Conservation (phyloP, 2,329 filamentous ascomycete species). For the Pestalotiopsis sp. region DNA sequence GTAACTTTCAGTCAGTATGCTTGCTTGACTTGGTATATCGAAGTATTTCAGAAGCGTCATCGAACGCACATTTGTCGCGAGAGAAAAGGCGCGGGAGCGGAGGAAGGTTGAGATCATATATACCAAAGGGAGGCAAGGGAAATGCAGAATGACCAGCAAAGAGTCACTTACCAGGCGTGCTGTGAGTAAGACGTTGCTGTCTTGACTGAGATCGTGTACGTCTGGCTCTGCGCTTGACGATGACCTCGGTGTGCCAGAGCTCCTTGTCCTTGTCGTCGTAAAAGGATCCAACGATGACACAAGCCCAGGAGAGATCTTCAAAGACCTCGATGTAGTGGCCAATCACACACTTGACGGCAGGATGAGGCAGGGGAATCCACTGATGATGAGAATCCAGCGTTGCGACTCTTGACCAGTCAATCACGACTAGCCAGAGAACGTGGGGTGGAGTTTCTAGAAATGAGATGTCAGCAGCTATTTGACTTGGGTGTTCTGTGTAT, state of each 20-base stretch:
- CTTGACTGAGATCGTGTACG: background rate
- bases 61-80: background rate
- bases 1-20: background rate
- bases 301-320: constrained; percentile 41
- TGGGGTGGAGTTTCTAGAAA: background rate
- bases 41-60: background rate
- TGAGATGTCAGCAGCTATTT: background rate
- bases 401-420: constrained; percentile 11
- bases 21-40: background rate
- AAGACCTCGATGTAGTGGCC: constrained; percentile 40
- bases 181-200: constrained; percentile 4
- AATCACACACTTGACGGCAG: constrained; percentile 46
- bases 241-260: constrained; percentile 48
- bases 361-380: constrained; percentile 36
- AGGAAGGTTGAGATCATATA: background rate
- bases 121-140: background rate
- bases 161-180: constrained; percentile 10
- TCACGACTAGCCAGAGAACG: constrained; percentile 13
- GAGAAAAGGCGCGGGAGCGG: background rate
- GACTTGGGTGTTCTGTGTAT: background rate
- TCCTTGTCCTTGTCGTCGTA: constrained; percentile 41
- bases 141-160: background rate
- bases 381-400: constrained; percentile 25
- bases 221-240: constrained; percentile 28
- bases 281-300: constrained; percentile 47